Evolutionary conservation across 192 early-diverging fungal genomes (phyloP).

Genomic region (Gamsiella multidivaricata): DNA sequence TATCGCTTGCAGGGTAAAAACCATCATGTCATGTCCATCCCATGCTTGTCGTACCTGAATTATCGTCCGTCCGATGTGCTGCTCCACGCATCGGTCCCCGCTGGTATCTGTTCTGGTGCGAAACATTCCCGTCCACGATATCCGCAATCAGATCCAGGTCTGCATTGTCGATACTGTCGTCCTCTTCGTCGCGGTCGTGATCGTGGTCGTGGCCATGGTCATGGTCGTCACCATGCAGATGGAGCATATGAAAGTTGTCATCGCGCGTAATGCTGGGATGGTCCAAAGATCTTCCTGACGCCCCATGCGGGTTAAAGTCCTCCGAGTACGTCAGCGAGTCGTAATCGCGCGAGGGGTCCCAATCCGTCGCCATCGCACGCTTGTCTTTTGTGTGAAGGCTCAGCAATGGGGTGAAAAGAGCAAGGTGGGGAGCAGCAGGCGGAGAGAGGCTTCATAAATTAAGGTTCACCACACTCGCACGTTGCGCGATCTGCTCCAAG

Average conservation of each 20-base stretch:
- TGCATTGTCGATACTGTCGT: conserved; percentile 40
- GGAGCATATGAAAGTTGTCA: conserved; percentile 13
- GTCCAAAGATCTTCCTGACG: conserved; percentile 35
- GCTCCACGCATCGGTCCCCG: not conserved
- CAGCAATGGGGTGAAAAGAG: too few relatives aligned
- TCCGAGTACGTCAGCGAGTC: conserved; percentile 48
- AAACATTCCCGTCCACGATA: conserved; percentile 28
- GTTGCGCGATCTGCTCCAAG: too few relatives aligned
- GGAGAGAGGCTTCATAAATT: too few relatives aligned
- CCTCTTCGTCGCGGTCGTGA: not conserved
- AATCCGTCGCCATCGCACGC: conserved; percentile 30
- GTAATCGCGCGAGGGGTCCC: conserved; percentile 41
- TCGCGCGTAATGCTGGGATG: conserved; percentile 42
- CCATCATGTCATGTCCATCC: too few relatives aligned
- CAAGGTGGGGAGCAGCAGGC: too few relatives aligned
- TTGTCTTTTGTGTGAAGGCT: too few relatives aligned
- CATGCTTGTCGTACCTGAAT: conserved; percentile 6
- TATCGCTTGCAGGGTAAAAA: too few relatives aligned
- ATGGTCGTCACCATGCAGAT: not conserved
- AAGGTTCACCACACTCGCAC: too few relatives aligned
- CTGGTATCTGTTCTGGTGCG: not conserved
- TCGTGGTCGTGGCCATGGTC: not conserved
- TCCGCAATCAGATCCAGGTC: conserved; percentile 34
- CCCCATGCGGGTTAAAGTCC: conserved; percentile 50
- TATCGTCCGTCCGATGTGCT: conserved; percentile 14